Conservation (phyloP, 2,329 filamentous ascomycete genomes). For the Emydomyces testavorans region DNA sequence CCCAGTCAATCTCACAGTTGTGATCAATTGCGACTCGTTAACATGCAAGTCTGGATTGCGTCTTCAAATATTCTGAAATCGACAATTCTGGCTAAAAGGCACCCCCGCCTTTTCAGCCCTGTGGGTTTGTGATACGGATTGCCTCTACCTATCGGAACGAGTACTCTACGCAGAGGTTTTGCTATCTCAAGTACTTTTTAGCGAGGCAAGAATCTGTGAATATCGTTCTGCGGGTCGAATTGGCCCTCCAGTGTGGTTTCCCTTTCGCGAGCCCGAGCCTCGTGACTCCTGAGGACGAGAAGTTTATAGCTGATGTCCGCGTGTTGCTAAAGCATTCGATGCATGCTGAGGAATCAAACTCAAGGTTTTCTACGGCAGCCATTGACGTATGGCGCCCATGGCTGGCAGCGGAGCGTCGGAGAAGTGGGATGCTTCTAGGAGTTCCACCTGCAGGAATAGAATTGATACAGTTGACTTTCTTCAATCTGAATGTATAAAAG, state of each 20-base stretch:
- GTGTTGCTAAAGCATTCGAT: background rate
- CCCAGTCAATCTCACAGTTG: background rate
- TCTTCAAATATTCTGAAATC: background rate
- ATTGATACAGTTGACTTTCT: too few species aligned
- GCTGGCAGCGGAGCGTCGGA: too few species aligned
- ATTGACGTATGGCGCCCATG: too few species aligned
- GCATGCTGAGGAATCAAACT: slow-evolving; percentile 4
- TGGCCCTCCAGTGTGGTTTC: background rate
- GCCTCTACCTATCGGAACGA: background rate
- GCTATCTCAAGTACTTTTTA: slow-evolving; percentile 5
- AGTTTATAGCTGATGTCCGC: background rate
- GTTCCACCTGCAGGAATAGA: too few species aligned
- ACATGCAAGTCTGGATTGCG: background rate
- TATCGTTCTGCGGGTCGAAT: background rate
- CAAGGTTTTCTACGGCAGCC: too few species aligned
- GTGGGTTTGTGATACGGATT: background rate
- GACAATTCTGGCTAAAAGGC: background rate
- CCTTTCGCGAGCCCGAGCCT: background rate
- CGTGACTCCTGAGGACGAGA: background rate
- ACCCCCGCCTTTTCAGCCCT: slow-evolving; percentile 6
- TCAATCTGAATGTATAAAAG: too few species aligned
- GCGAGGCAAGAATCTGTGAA: background rate
- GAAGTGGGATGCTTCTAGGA: too few species aligned
- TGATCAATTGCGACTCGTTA: background rate
- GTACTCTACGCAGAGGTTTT: background rate